These are phyloP conservation scores for Barnettozyma botsteinii DNA, from an alignment of 805 yeast species.

Conservation along the genomic window DNA sequence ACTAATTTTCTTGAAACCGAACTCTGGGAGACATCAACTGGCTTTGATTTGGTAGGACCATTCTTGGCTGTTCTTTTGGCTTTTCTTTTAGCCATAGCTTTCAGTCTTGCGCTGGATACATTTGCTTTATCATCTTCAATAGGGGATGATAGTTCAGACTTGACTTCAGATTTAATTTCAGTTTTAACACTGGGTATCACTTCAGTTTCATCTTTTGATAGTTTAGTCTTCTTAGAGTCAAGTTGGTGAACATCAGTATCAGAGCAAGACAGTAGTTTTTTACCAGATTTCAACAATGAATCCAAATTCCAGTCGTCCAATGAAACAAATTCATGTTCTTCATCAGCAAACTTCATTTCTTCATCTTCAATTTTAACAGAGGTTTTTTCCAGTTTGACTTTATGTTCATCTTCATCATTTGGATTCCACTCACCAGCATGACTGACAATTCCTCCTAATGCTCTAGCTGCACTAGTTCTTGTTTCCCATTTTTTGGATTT, in stretches of 20 bases:
- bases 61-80: slow-evolving; percentile 67
- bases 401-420: slow-evolving; percentile 27
- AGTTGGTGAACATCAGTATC: slow-evolving; percentile 15
- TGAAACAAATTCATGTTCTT: slow-evolving; percentile 32
- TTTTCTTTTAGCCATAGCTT: slow-evolving; percentile 91
- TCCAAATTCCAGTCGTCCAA: slow-evolving; percentile 47
- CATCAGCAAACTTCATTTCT: slow-evolving; percentile 18
- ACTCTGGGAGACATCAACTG: slow-evolving; percentile 68
- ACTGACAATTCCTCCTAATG: slow-evolving; percentile 87
- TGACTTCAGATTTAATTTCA: slow-evolving; percentile 32
- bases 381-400: slow-evolving; percentile 10
- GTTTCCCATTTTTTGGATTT: slow-evolving; percentile 91
- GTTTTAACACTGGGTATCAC: slow-evolving; percentile 32
- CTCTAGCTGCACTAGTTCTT: slow-evolving; percentile 88
- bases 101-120: slow-evolving; percentile 65
- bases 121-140: slow-evolving; percentile 10
- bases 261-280: slow-evolving; percentile 35
- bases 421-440: slow-evolving; percentile 86
- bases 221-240: slow-evolving; percentile 35
- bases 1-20: slow-evolving; percentile 54
- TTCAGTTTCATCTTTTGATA: slow-evolving; percentile 44
- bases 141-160: slow-evolving; percentile 2
- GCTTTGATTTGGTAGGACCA: slow-evolving; percentile 36
- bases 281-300: slow-evolving; percentile 45
- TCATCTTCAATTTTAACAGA: slow-evolving; percentile 14